Evolutionary conservation across 352 stramenopile genomes (phyloP), one percentile per base, ranked within the genome.

Genomic region (Phytophthora uliginosa): DNA sequence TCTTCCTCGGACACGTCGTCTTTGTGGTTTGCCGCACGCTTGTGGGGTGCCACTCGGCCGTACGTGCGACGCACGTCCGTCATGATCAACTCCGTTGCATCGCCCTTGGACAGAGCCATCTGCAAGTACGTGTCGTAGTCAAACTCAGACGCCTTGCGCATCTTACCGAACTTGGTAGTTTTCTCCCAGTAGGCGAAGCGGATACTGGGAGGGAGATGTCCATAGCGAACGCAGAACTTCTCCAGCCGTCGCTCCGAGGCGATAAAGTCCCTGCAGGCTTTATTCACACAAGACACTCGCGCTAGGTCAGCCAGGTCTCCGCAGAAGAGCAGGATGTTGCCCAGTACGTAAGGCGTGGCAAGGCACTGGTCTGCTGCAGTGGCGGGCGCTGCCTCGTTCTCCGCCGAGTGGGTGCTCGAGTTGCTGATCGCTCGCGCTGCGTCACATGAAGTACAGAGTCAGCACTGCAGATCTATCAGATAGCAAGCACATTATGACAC

Each of bases 101-200:
- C 89, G n/a, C 86, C 85, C 55, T 95, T 97, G 4, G 89, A 95
- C 36, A 93, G 71, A 18, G 86, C 87, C 88, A 95, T 95, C 26
- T 94, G 83, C 65, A 95, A 65, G 54, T 96, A 95, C 51, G 89
- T 95, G 48, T 93, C 86, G 53, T 93, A 96, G 71, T 96, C 90
- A 24, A 91, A 48, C 38, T 95, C 86, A 0, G 86, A 90, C 9
- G 79, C 36, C 3, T 81, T 64, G 8, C 88, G 88, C 0, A 84
- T 63, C n/a, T 81, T 79, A 7, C 63, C 22, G n/a, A 84, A 67
- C 18, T 83, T 80, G 31, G 67, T 56, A 13, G 69, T 78, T 61
- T 93, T 84, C 66, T 93, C 85, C 90, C 90, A 96, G 59, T 93
- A 96, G 28, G 73, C 68, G n/a, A 93, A 85, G 36, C 90, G 90